phyloP scores from a whole-genome alignment of 306 rosid genomes.

The Coriaria nepalensis region DNA sequence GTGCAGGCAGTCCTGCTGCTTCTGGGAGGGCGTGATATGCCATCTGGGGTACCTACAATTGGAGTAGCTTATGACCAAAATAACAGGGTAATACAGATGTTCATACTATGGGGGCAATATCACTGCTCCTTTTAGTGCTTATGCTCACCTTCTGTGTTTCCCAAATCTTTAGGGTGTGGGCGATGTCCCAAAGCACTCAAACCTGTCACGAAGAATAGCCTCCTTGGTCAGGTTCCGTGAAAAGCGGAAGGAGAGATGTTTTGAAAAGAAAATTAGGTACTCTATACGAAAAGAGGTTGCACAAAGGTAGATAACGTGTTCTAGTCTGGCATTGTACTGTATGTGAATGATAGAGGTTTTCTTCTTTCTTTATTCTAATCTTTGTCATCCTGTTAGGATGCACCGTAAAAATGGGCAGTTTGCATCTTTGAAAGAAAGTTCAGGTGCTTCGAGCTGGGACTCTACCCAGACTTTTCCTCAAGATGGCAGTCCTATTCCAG shows the following conservation, averaged over 20 bases:
- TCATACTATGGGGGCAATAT: slow-evolving; percentile 15
- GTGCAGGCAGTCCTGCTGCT: slow-evolving; percentile 92
- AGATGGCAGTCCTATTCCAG: neutral
- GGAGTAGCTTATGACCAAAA: slow-evolving; percentile 46
- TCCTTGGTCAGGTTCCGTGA: slow-evolving; percentile 78
- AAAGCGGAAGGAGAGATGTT: slow-evolving; percentile 66
- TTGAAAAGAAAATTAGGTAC: slow-evolving; percentile 66
- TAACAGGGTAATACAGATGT: slow-evolving; percentile 43
- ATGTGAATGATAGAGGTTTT: too few species aligned
- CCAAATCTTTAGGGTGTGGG: slow-evolving; percentile 27
- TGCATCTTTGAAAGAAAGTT: slow-evolving; percentile 1
- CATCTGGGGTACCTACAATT: slow-evolving; percentile 36
- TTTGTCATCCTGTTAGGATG: slow-evolving; percentile 5
- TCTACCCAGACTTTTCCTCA: neutral
- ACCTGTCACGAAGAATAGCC: slow-evolving; percentile 50
- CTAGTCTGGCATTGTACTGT: too few species aligned
- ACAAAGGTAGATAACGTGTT: slow-evolving; percentile 36
- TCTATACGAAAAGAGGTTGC: slow-evolving; percentile 69
- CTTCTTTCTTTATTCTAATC: too few species aligned
- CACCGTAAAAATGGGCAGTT: slow-evolving; percentile 2
- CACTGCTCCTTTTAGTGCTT: slow-evolving; percentile 21
- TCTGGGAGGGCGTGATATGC: slow-evolving; percentile 67
- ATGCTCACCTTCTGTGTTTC: slow-evolving; percentile 2
- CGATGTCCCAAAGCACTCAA: slow-evolving; percentile 39
- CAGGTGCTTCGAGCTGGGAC: neutral